These are phyloP conservation scores for Hanseniaspora clermontiae DNA, from an alignment of 805 yeast species.

Conservation along the genomic window DNA sequence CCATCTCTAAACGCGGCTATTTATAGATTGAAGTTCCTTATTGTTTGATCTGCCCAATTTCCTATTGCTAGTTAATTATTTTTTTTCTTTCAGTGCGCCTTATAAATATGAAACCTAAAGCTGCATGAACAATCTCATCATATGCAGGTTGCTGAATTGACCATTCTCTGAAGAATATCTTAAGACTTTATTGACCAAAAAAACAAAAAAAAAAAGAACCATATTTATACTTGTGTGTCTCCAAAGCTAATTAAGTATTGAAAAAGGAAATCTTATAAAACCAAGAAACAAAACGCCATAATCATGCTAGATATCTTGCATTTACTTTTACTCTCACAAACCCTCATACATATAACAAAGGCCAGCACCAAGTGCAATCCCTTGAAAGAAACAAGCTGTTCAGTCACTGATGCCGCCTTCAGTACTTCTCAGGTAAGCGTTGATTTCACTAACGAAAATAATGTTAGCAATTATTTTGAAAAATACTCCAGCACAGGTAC, in stretches of 20 bases:
- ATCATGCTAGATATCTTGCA: neutral
- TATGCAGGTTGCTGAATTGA: conserved; percentile 1
- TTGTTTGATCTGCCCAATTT: neutral
- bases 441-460: conserved; percentile 38
- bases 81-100: neutral
- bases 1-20: no score
- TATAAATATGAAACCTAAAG: neutral
- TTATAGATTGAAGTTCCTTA: neutral
- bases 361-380: conserved; percentile 33
- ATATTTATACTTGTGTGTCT: neutral
- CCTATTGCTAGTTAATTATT: no score
- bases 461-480: conserved; percentile 30
- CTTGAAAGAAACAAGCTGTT: conserved; percentile 24
- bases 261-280: no score
- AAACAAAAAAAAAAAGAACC: no score
- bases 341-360: neutral
- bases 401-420: conserved; percentile 49
- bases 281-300: neutral
- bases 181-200: no score
- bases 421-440: conserved; percentile 38
- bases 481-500: conserved; percentile 33
- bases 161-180: no score
- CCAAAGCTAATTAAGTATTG: no score
- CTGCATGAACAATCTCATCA: neutral
- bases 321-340: neutral